A percentile compares a stretch with the other conserved stretches of the same genome.
phyloP scores from a whole-genome alignment of 257 asterid species.

The Cruciata laevipes region DNA sequence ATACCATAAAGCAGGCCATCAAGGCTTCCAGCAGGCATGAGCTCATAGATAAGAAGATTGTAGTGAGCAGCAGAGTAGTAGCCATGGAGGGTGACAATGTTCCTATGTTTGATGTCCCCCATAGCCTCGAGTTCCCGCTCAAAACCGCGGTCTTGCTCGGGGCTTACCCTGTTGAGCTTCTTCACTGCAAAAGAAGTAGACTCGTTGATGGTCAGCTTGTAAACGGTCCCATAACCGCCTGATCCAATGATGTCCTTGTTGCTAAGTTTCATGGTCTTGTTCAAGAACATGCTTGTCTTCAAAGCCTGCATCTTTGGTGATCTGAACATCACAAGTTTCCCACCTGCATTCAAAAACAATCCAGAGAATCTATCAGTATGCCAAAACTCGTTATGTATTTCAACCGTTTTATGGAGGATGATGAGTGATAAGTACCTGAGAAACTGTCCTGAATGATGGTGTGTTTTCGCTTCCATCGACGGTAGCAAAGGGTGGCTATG shows the following conservation, averaged over 20 bases:
- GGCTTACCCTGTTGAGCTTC: constrained; percentile 42
- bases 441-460: constrained; percentile 42
- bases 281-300: constrained; percentile 42
- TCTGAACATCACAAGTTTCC: constrained; percentile 68
- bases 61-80: constrained; percentile 66
- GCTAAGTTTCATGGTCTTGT: constrained; percentile 59
- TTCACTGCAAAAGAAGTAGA: constrained; percentile 57
- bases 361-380: neutral
- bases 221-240: constrained; percentile 87
- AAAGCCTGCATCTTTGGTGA: constrained; percentile 44
- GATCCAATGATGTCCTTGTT: constrained; percentile 80
- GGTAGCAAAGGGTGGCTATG: constrained; percentile 63
- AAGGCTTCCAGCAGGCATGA: constrained; percentile 81
- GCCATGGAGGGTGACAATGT: constrained; percentile 75
- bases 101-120: constrained; percentile 85
- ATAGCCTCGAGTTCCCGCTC: constrained; percentile 83
- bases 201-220: constrained; percentile 50
- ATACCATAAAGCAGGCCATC: constrained; percentile 61
- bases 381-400: neutral
- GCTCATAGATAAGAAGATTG: constrained; percentile 81
- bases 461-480: constrained; percentile 65
- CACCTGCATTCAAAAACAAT: constrained; percentile 39
- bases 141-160: constrained; percentile 70
- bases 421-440: constrained; percentile 29
- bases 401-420: neutral